Base-by-base conservation (phyloP, 2,329 filamentous ascomycete species). In the Talaromyces rugulosus region DNA sequence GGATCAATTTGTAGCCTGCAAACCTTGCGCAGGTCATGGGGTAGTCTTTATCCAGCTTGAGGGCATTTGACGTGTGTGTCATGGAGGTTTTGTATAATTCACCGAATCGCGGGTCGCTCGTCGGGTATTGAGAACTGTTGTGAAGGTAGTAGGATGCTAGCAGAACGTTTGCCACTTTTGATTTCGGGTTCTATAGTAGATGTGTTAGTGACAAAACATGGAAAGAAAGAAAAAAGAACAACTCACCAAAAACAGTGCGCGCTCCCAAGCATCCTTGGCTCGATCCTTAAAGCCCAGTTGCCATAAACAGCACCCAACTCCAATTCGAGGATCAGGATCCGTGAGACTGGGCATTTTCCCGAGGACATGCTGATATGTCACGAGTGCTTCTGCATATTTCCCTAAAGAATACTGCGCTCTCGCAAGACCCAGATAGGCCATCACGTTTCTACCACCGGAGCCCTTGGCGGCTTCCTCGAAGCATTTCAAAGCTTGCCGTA, bases 281-380 rank as follows among this genome's bases (percentile, higher is more conserved):
- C 96, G 92, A 36, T 96, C 91, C 75, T 96, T 97, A 81, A 91
- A 92, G 11, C 93, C 93, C 31, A 99, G 83, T 75, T 96, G 91
- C 95, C 96, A 99, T 75, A 97, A 89, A 80, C 95, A 99, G 76
- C 92, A 95, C 53, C 95, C 95, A 71, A 99, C 94, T 60, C 95
- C 95, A 68, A 99, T 94, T 68, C 96, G 87, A 67, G 95, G 96
- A 75, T 99, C 95, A 0, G 95, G 95, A 71, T 99, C 95, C 50
- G 90, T 86, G 70, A 98, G 83, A 67, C 91, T 87, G 1, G 95
- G 95, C 81, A 93, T 92, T 75, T 90, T 92, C 69, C 87, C 83
- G 57, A 99, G 80, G 16, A 92, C 92, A 63, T 91, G 89, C 77
- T 99, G 95, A 73, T 98, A 99, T 28, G 85, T 83, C 63, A 90